Evolutionary conservation across 1,139 yeast species (phyloP).

Genomic region (Geotrichum reessii): DNA sequence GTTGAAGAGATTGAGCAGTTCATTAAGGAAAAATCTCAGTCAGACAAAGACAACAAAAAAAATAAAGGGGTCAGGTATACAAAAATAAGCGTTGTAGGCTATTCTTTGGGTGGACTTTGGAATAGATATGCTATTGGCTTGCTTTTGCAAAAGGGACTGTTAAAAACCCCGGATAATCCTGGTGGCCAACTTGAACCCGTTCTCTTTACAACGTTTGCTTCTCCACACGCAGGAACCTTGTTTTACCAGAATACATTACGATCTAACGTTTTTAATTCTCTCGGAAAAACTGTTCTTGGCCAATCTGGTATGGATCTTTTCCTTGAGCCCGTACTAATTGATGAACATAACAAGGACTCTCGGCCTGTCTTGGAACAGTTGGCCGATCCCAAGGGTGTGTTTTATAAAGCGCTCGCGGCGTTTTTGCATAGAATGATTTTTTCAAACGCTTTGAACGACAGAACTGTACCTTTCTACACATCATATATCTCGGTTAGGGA

Average conservation of each 20-base stretch:
- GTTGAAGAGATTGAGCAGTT: constrained; percentile 43
- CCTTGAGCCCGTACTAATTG: constrained; percentile 38
- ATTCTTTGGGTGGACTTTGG: constrained; percentile 51
- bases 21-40: background rate
- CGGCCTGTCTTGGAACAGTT: constrained; percentile 41
- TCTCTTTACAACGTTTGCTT: constrained; percentile 68
- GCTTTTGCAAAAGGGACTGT: background rate
- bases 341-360: constrained; percentile 32
- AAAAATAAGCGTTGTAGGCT: constrained; percentile 47
- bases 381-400: constrained; percentile 51
- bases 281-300: constrained; percentile 65
- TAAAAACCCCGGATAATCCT: constrained; percentile 7
- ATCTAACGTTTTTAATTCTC: constrained; percentile 46
- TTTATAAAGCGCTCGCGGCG: constrained; percentile 47
- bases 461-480: constrained; percentile 54
- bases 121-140: constrained; percentile 63
- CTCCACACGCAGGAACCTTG: constrained; percentile 80
- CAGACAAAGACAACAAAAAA: constrained; percentile 8
- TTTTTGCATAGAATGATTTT: constrained; percentile 56
- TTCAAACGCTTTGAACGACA: constrained; percentile 75
- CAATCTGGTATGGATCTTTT: constrained; percentile 72
- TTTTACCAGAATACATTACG: constrained; percentile 40
- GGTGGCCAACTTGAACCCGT: constrained; percentile 13
- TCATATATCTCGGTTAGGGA: constrained; percentile 44
- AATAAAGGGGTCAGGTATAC: constrained; percentile 24